phyloP scores from a whole-genome alignment of 352 stramenopile species.

The Plasmopara halstedii region DNA sequence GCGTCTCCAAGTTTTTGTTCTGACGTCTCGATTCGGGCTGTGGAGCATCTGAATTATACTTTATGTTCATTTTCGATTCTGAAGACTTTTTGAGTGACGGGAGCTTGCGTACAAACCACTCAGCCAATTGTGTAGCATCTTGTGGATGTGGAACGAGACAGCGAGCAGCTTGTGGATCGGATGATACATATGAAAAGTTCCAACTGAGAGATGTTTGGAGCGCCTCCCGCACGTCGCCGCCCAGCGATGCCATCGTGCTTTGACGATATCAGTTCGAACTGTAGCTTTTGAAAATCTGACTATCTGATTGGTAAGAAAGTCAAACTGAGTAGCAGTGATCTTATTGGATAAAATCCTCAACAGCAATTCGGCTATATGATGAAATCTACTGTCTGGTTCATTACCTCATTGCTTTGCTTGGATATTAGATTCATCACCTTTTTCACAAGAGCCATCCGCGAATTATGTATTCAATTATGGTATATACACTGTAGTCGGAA shows the following conservation, averaged over 20 bases:
- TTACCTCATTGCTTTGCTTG: too few species aligned
- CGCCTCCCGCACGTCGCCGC: constrained; percentile 26
- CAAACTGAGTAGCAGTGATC: neutral
- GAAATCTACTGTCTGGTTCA: too few species aligned
- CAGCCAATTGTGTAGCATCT: constrained; percentile 21
- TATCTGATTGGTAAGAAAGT: neutral
- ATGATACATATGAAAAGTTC: constrained; percentile 44
- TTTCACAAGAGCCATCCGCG: too few species aligned
- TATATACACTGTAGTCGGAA: too few species aligned
- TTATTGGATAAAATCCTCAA: too few species aligned
- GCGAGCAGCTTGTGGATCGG: constrained; percentile 29
- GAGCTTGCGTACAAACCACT: constrained; percentile 38
- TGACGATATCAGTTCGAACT: neutral
- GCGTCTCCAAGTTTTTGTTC: constrained; percentile 24
- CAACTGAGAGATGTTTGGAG: constrained; percentile 32
- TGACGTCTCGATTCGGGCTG: neutral
- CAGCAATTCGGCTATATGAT: too few species aligned
- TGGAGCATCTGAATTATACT: neutral
- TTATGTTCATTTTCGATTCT: neutral
- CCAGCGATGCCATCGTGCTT: constrained; percentile 1
- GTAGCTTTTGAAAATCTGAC: neutral
- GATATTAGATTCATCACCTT: too few species aligned
- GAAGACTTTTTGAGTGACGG: constrained; percentile 6
- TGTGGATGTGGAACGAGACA: constrained; percentile 39
- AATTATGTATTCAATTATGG: too few species aligned